phyloP scores from a whole-genome alignment of 306 rosid species.

The Sindora glabra region DNA sequence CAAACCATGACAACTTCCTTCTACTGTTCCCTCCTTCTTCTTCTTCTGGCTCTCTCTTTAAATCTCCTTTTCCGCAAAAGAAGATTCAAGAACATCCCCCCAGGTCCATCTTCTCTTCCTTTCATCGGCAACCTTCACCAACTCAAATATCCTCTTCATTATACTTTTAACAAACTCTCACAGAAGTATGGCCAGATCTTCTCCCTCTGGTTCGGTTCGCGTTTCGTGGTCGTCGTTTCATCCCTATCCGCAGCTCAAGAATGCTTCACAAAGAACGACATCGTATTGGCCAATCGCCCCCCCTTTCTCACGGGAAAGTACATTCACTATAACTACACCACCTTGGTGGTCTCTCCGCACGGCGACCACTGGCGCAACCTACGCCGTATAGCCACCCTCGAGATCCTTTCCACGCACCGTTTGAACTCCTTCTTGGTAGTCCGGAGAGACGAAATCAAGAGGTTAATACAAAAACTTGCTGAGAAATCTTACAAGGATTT shows the following conservation, averaged over 20 bases:
- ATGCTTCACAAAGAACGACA: slow-evolving; percentile 65
- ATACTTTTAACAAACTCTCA: slow-evolving; percentile 22
- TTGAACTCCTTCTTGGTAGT: slow-evolving; percentile 27
- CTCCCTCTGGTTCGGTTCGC: slow-evolving; percentile 22
- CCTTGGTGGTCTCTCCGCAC: slow-evolving; percentile 18
- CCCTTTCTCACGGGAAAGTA: slow-evolving; percentile 19
- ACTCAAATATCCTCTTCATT: slow-evolving; percentile 32
- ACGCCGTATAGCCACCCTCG: slow-evolving; percentile 54
- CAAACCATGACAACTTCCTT: too few species aligned
- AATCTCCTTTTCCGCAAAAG: slow-evolving; percentile 3
- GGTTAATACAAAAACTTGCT: slow-evolving; percentile 23
- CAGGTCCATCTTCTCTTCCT: slow-evolving; percentile 42
- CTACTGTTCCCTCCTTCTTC: too few species aligned
- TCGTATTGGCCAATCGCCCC: slow-evolving; percentile 46
- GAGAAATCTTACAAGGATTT: not conserved
- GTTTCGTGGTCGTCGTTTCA: slow-evolving; percentile 31
- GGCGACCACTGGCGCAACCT: slow-evolving; percentile 83
- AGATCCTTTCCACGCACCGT: slow-evolving; percentile 49
- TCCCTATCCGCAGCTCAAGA: slow-evolving; percentile 42
- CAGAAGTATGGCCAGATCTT: slow-evolving; percentile 33
- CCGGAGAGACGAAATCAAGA: slow-evolving; percentile 37
- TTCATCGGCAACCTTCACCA: slow-evolving; percentile 55
- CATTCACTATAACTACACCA: slow-evolving; percentile 37
- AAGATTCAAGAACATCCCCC: slow-evolving; percentile 37
- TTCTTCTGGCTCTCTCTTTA: slow-evolving; percentile 1